Evolutionary conservation across 305 asterid genomes (phyloP).

Genomic region (Rubia balearica): DNA sequence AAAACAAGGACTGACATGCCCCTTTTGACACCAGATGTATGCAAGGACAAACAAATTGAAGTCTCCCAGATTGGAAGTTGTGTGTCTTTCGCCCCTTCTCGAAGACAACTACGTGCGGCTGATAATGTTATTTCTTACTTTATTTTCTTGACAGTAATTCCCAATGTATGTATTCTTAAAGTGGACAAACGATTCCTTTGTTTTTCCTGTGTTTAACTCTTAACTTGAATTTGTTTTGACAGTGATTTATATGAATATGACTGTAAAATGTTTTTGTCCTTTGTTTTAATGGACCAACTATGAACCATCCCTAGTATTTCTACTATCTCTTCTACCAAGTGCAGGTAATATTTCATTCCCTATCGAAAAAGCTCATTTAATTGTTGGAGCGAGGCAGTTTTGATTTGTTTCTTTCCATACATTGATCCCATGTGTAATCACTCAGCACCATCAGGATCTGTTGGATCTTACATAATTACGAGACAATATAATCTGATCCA

Average conservation of each 20-base stretch:
- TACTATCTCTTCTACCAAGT: background rate
- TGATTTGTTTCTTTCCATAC: background rate
- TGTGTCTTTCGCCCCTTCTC: background rate
- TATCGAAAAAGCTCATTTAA: background rate
- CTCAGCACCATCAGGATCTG: background rate
- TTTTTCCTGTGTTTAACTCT: background rate
- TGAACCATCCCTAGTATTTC: background rate
- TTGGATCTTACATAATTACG: background rate
- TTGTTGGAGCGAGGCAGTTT: background rate
- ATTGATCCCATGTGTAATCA: background rate
- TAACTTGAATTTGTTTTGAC: slow-evolving; percentile 1
- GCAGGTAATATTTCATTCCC: background rate
- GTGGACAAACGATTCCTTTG: background rate
- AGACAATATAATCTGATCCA: background rate
- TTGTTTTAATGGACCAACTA: background rate
- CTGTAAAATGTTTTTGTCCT: background rate
- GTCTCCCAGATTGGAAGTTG: background rate
- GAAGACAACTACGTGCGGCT: background rate
- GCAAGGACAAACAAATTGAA: background rate
- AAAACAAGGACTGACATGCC: background rate
- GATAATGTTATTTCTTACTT: background rate
- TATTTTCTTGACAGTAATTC: background rate
- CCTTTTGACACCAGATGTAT: background rate
- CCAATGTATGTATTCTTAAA: background rate
- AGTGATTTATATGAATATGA: background rate